phyloP scores from a whole-genome alignment of 1,284 basidiomycete species.

The Psilocybe mexicana region DNA sequence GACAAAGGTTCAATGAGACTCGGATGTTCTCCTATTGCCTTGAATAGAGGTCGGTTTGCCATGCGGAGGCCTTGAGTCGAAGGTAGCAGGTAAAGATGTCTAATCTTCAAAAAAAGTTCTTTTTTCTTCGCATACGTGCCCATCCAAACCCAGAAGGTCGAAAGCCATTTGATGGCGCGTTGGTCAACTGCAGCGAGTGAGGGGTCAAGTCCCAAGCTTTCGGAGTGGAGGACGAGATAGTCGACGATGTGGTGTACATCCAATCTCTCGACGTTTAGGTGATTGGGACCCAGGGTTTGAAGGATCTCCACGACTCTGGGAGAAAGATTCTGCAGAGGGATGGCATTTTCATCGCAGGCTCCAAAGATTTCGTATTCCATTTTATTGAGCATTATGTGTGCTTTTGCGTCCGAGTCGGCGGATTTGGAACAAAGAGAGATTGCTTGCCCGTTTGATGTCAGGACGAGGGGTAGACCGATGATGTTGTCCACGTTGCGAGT shows the following conservation, averaged over 20 bases:
- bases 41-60: slow-evolving; percentile 28
- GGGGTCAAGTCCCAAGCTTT: slow-evolving; percentile 22
- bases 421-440: slow-evolving; percentile 22
- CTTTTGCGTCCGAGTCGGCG: background rate
- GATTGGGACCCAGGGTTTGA: slow-evolving; percentile 19
- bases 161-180: slow-evolving; percentile 30
- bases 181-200: slow-evolving; percentile 18
- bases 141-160: slow-evolving; percentile 39
- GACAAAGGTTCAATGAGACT: slow-evolving; percentile 17
- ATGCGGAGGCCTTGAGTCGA: slow-evolving; percentile 28
- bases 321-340: slow-evolving; percentile 29
- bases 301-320: slow-evolving; percentile 23
- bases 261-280: slow-evolving; percentile 32
- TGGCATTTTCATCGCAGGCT: slow-evolving; percentile 30
- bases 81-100: slow-evolving; percentile 31
- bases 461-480: slow-evolving; percentile 35
- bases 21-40: slow-evolving; percentile 23
- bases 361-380: slow-evolving; percentile 31
- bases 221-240: slow-evolving; percentile 30
- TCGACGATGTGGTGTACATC: slow-evolving; percentile 24
- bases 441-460: slow-evolving; percentile 22
- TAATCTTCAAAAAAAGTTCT: slow-evolving; percentile 24
- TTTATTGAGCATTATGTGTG: slow-evolving; percentile 28
- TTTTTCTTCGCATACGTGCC: slow-evolving; percentile 16
- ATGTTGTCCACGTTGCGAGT: slow-evolving; percentile 29